Evolutionary conservation across 441 rosid species (phyloP).

Genomic region (Erodium texanum): DNA sequence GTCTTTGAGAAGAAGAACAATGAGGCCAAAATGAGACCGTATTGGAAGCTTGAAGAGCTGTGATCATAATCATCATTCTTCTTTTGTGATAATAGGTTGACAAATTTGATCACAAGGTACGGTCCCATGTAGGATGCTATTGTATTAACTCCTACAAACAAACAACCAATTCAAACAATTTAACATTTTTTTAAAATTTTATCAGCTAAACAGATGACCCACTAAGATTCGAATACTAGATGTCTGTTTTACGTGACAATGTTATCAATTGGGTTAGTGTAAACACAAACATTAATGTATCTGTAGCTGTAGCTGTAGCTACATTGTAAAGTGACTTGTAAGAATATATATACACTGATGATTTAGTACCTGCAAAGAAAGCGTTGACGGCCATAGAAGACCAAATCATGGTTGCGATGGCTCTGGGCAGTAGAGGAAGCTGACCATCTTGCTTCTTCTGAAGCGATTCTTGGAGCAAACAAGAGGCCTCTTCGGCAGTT

Average conservation of each 20-base stretch:
- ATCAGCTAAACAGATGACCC: no score
- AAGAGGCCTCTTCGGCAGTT: neutral
- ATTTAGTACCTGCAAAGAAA: neutral
- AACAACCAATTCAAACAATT: neutral
- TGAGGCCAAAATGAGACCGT: conserved; percentile 37
- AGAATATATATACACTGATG: no score
- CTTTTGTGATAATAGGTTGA: neutral
- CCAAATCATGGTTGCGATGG: neutral
- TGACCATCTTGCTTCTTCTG: neutral
- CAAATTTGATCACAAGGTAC: neutral
- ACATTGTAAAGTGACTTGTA: neutral
- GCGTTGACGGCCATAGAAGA: neutral
- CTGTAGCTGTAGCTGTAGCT: no score
- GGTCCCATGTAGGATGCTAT: neutral
- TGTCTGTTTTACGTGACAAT: no score
- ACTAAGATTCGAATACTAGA: no score
- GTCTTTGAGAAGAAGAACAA: conserved; percentile 41
- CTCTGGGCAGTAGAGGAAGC: neutral
- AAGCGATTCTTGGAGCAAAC: neutral
- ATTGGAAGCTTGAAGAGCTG: neutral
- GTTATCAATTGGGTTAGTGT: no score
- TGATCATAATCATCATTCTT: neutral
- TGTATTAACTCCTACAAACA: neutral
- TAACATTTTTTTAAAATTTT: no score
- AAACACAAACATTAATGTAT: no score